A percentile compares a stretch with the other conserved stretches of the same genome.
Evolutionary conservation across 352 stramenopile genomes (phyloP).

Genomic region (Pseudoperonospora humuli): DNA sequence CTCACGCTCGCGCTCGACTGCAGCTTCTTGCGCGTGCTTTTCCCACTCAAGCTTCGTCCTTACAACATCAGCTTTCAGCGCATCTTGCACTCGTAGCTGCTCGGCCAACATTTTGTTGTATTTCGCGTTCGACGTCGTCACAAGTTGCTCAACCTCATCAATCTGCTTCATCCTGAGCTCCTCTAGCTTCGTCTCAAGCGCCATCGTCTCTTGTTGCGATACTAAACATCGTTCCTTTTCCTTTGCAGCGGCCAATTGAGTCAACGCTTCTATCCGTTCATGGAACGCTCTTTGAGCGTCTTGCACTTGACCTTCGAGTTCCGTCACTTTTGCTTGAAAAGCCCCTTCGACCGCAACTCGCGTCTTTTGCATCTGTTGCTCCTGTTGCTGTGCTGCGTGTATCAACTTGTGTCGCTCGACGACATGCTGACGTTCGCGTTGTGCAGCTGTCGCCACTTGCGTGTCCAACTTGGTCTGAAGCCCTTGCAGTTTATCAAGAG

Average conservation of each 20-base stretch:
- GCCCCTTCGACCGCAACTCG: slow-evolving; percentile 14
- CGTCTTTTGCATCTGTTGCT: slow-evolving; percentile 29
- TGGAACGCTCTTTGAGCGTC: slow-evolving; percentile 32
- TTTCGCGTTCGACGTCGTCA: slow-evolving; percentile 64
- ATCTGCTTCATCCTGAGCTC: too few relatives aligned
- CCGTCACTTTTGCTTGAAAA: slow-evolving; percentile 38
- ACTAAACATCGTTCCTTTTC: slow-evolving; percentile 25
- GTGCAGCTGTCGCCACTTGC: slow-evolving; percentile 21
- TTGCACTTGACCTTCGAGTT: slow-evolving; percentile 37
- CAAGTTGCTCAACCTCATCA: too few relatives aligned
- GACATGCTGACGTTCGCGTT: too few relatives aligned
- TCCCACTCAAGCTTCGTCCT: too few relatives aligned
- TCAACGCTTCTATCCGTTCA: slow-evolving; percentile 34
- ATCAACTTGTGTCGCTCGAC: slow-evolving; percentile 12
- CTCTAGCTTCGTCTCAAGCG: slow-evolving; percentile 19
- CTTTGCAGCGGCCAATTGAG: slow-evolving; percentile 6
- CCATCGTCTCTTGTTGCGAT: slow-evolving; percentile 3
- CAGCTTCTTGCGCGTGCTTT: slow-evolving; percentile 9
- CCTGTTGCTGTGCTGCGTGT: slow-evolving; percentile 11
- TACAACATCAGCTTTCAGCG: too few relatives aligned
- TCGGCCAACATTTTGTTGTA: slow-evolving; percentile 73
- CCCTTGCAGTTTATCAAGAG: too few relatives aligned
- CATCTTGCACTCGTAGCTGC: too few relatives aligned
- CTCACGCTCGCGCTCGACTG: slow-evolving; percentile 16
- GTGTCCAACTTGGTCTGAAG: too few relatives aligned